phyloP scores from a whole-genome alignment of 2,329 filamentous ascomycete genomes.

The Blastomyces parvus region DNA sequence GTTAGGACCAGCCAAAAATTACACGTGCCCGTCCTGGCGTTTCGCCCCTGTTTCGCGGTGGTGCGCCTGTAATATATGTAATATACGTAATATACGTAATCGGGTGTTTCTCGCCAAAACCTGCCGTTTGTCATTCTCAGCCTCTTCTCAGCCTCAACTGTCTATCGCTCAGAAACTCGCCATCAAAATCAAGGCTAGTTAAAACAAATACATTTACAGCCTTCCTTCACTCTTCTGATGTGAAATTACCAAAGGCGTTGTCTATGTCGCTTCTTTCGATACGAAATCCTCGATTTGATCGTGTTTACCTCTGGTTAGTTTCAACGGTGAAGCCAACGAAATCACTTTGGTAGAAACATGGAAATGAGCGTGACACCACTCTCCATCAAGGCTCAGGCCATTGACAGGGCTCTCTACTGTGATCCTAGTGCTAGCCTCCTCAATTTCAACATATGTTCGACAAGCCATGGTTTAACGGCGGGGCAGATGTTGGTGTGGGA shows the following conservation, averaged over 20 bases:
- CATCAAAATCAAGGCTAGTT: no score
- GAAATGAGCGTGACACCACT: slow-evolving; percentile 17
- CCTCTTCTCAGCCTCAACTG: neutral
- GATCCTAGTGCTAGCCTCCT: slow-evolving; percentile 21
- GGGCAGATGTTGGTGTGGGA: slow-evolving; percentile 18
- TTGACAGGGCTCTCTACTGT: slow-evolving; percentile 23
- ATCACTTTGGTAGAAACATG: slow-evolving; percentile 5
- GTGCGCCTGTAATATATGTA: no score
- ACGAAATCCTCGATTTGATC: slow-evolving; percentile 20
- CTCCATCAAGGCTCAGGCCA: slow-evolving; percentile 20
- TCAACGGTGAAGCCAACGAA: slow-evolving; percentile 12
- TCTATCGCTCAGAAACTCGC: no score
- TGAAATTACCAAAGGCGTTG: slow-evolving; percentile 18
- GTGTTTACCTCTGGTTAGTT: slow-evolving; percentile 15
- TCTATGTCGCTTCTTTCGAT: slow-evolving; percentile 19
- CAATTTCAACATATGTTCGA: slow-evolving; percentile 15
- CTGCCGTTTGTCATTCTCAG: neutral
- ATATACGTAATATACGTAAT: neutral
- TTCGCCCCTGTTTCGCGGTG: neutral
- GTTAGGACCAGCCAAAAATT: neutral
- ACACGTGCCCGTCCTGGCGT: neutral
- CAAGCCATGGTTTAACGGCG: slow-evolving; percentile 15
- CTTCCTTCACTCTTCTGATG: neutral
- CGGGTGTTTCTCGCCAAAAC: neutral
- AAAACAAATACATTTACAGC: no score